These are phyloP conservation scores for Cystobasidium slooffiae DNA, from an alignment of 1,284 basidiomycete genomes.

Conservation along the genomic window DNA sequence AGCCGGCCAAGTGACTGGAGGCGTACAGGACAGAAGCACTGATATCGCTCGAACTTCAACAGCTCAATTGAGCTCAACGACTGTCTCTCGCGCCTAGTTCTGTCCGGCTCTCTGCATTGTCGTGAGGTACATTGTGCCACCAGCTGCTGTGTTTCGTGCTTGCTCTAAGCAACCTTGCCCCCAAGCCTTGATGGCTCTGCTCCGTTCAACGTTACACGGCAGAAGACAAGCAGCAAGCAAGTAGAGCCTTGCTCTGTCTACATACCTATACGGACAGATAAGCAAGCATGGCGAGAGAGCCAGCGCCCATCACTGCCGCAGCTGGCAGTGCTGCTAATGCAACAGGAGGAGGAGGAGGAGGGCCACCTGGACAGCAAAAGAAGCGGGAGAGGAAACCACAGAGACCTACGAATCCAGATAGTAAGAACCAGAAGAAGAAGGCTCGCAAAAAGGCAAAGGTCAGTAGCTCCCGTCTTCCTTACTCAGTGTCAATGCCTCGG, in stretches of 20 bases:
- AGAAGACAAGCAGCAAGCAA: background rate
- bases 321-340: slow-evolving; percentile 27
- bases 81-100: too few species aligned
- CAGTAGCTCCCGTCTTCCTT: background rate
- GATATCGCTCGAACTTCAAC: too few species aligned
- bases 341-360: background rate
- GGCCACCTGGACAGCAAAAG: slow-evolving; percentile 11
- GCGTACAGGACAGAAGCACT: too few species aligned
- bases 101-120: too few species aligned
- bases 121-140: too few species aligned
- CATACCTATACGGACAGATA: background rate
- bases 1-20: too few species aligned
- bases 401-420: slow-evolving; percentile 25
- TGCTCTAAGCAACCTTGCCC: too few species aligned
- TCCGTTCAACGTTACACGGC: background rate
- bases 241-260: background rate
- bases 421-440: slow-evolving; percentile 40
- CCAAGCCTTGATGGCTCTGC: too few species aligned
- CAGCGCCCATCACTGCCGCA: slow-evolving; percentile 29
- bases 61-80: too few species aligned
- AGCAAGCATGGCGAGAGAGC: slow-evolving; percentile 22
- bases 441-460: slow-evolving; percentile 41
- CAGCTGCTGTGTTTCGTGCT: too few species aligned
- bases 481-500: background rate
- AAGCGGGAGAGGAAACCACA: slow-evolving; percentile 25